A percentile compares a stretch with the other conserved stretches of the same genome.
phyloP scores from a whole-genome alignment of 1,139 yeast genomes.

The Geotrichum cucujoidarum region DNA sequence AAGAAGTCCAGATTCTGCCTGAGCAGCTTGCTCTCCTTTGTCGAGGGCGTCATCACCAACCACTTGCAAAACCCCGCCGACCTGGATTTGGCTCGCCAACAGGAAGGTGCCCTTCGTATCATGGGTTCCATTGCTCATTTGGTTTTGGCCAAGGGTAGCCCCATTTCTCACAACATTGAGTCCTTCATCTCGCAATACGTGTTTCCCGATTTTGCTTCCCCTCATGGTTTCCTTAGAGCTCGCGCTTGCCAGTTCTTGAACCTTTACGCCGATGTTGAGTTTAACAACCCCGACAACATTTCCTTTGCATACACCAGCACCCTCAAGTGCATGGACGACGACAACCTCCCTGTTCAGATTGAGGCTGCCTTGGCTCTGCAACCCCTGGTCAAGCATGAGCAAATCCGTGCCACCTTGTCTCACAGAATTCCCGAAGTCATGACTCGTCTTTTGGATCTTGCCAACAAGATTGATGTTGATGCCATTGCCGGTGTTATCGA shows the following conservation, averaged over 20 bases:
- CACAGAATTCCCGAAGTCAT: constrained; percentile 71
- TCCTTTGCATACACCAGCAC: constrained; percentile 62
- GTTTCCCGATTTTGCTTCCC: constrained; percentile 64
- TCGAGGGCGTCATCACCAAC: constrained; percentile 50
- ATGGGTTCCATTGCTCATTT: constrained; percentile 66
- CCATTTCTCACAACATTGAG: constrained; percentile 63
- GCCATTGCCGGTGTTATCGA: constrained; percentile 88
- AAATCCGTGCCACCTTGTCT: constrained; percentile 63
- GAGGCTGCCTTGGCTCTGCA: constrained; percentile 85
- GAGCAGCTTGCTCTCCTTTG: constrained; percentile 59
- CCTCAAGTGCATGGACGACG: constrained; percentile 51
- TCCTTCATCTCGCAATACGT: constrained; percentile 57
- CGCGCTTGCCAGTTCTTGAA: constrained; percentile 76
- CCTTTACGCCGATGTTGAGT: constrained; percentile 59
- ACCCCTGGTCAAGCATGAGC: constrained; percentile 60
- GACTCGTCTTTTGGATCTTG: constrained; percentile 68
- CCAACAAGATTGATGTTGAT: constrained; percentile 83
- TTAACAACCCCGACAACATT: constrained; percentile 47
- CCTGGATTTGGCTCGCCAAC: constrained; percentile 58
- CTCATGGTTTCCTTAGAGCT: constrained; percentile 70
- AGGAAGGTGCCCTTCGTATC: constrained; percentile 77
- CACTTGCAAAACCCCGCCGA: constrained; percentile 43
- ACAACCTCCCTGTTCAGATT: constrained; percentile 68
- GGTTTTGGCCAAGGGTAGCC: constrained; percentile 51
- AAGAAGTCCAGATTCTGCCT: constrained; percentile 60